These are phyloP conservation scores for Plasmodium adleri DNA, from an alignment of 169 alveolate species.

Conservation along the genomic window DNA sequence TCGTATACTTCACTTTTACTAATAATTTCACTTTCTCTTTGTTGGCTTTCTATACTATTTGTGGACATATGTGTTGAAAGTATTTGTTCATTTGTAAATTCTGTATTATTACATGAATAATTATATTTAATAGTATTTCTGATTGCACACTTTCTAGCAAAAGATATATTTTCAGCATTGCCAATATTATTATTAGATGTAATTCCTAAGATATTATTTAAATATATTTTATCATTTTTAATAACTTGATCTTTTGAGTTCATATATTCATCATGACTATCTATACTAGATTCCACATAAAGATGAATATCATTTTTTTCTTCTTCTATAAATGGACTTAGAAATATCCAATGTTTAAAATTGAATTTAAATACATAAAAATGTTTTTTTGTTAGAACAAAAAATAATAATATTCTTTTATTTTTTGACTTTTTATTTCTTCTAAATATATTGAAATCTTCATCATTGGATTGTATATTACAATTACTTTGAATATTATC, in stretches of 20 bases:
- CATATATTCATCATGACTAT: slow-evolving; percentile 34
- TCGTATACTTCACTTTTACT: neutral
- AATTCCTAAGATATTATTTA: slow-evolving; percentile 63
- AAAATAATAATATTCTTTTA: slow-evolving; percentile 43
- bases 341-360: slow-evolving; percentile 67
- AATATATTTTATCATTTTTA: slow-evolving; percentile 52
- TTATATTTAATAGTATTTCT: slow-evolving; percentile 36
- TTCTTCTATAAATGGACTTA: slow-evolving; percentile 72
- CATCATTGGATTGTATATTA: slow-evolving; percentile 25
- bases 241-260: slow-evolving; percentile 11
- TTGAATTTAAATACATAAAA: slow-evolving; percentile 49
- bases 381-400: slow-evolving; percentile 74
- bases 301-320: slow-evolving; percentile 68
- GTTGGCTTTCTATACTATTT: neutral
- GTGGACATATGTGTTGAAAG: slow-evolving; percentile 18
- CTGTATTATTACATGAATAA: slow-evolving; percentile 30
- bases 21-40: neutral
- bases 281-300: slow-evolving; percentile 56
- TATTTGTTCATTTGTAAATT: slow-evolving; percentile 54
- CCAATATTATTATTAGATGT: slow-evolving; percentile 1
- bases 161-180: slow-evolving; percentile 13
- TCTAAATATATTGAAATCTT: slow-evolving; percentile 48
- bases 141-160: slow-evolving; percentile 71
- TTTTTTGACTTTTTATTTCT: slow-evolving; percentile 1
- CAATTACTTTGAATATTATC: neutral